Percentiles rank a stretch among this genome's conserved stretches.
Conservation (phyloP, 2,329 filamentous ascomycete genomes). For the Ascochyta viciae-villosae region DNA sequence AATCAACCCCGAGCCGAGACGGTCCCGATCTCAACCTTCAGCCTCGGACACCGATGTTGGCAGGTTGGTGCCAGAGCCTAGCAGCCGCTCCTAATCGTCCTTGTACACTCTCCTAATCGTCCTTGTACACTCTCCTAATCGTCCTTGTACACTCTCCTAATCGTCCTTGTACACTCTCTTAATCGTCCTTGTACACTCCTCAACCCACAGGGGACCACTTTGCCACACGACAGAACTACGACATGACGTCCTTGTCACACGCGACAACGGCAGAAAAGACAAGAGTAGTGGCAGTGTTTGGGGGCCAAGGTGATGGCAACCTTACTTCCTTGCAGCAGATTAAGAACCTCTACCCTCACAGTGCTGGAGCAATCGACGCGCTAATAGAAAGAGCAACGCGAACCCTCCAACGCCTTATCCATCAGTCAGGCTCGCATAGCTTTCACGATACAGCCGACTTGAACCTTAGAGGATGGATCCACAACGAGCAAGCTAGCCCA, state of each 20-base stretch:
- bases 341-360: neutral
- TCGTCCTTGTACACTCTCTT: too few species aligned
- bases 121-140: too few species aligned
- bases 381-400: neutral
- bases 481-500: constrained; percentile 35
- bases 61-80: too few species aligned
- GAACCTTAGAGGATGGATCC: constrained; percentile 23
- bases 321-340: neutral
- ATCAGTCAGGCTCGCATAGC: neutral
- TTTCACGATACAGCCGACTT: neutral
- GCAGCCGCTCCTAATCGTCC: too few species aligned
- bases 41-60: too few species aligned
- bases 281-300: neutral
- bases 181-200: too few species aligned
- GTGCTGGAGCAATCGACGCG: neutral
- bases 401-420: neutral
- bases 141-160: too few species aligned
- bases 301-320: neutral
- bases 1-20: too few species aligned
- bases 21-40: too few species aligned
- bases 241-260: neutral
- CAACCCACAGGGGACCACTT: too few species aligned
- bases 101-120: too few species aligned
- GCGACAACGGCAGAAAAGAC: neutral
- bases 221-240: neutral